Percentiles rank a stretch among this genome's conserved stretches.
Conservation (phyloP, 225 moss, liverwort and hornwort species). For the Sphagnum contortum region DNA sequence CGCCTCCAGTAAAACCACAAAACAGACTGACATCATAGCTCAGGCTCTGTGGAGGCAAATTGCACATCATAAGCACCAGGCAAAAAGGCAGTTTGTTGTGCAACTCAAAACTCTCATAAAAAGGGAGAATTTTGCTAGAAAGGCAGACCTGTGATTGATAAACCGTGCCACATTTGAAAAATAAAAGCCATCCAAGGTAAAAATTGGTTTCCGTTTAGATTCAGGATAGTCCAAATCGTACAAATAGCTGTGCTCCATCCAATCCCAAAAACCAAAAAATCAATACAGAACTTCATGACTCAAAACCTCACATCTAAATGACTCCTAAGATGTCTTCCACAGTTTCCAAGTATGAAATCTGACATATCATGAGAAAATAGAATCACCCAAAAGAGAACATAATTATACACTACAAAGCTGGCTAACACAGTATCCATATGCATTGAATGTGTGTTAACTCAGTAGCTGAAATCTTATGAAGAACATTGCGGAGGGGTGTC, state of each 20-base stretch:
- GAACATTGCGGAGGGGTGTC: too few species aligned
- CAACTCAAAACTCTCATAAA: too few species aligned
- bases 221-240: constrained; percentile 91
- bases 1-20: too few species aligned
- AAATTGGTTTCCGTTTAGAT: constrained; percentile 52
- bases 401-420: too few species aligned
- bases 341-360: neutral
- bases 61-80: too few species aligned
- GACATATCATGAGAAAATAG: neutral
- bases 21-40: too few species aligned
- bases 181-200: constrained; percentile 79
- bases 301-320: constrained; percentile 3
- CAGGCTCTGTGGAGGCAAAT: too few species aligned
- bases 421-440: too few species aligned
- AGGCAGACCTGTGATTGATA: constrained; percentile 78
- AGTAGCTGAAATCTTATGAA: too few species aligned
- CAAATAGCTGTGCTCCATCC: constrained; percentile 44
- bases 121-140: too few species aligned
- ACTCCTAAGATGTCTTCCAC: neutral
- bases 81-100: too few species aligned
- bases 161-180: constrained; percentile 92
- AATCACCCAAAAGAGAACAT: neutral
- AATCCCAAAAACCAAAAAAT: neutral
- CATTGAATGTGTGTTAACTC: too few species aligned
- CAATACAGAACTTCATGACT: neutral